These are phyloP conservation scores for Termitomyces sp. DNA, from an alignment of 768 basidiomycete species.

Conservation along the genomic window DNA sequence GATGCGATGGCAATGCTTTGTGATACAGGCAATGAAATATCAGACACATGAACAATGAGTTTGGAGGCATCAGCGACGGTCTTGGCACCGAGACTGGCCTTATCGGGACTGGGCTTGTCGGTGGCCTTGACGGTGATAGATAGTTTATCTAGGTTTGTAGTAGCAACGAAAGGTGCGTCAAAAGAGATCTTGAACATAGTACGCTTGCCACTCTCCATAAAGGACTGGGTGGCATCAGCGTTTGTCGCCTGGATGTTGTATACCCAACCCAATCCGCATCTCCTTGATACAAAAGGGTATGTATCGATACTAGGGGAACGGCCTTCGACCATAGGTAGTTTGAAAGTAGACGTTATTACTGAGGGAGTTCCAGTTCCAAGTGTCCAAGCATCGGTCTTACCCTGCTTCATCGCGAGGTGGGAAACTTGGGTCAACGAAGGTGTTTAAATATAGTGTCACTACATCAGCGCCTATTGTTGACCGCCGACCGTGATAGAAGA, in stretches of 20 bases:
- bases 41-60: background rate
- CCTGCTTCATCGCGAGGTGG: background rate
- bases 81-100: background rate
- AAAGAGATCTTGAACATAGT: background rate
- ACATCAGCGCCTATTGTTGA: background rate
- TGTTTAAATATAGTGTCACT: background rate
- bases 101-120: background rate
- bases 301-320: background rate
- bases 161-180: background rate
- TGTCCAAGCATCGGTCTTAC: background rate
- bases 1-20: background rate
- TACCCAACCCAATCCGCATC: background rate
- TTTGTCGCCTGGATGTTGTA: background rate
- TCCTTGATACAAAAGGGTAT: background rate
- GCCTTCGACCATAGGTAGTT: background rate
- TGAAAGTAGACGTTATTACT: background rate
- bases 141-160: background rate
- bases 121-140: background rate
- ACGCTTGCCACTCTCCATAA: background rate
- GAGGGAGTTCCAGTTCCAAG: background rate
- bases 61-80: background rate
- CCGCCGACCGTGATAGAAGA: background rate
- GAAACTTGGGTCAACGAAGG: background rate
- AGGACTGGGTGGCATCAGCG: background rate
- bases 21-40: background rate